These are phyloP conservation scores for Microcyclosporella mali DNA, from an alignment of 2,329 filamentous ascomycete genomes.

Conservation along the genomic window DNA sequence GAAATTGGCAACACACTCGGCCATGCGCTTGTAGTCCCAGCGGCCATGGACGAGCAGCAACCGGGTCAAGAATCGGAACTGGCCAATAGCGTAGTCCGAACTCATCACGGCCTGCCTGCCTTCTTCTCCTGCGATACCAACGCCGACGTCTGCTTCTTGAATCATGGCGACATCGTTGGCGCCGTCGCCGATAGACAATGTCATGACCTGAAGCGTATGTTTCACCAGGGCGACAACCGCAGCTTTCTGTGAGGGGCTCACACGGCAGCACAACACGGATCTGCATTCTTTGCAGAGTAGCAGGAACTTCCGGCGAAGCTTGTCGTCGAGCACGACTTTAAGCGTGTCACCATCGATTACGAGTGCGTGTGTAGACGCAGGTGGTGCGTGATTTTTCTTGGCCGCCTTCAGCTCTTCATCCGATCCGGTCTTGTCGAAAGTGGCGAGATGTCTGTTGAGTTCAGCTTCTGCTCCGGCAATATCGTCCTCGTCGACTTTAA, in stretches of 20 bases:
- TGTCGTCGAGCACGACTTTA: constrained; percentile 76
- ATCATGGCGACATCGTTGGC: constrained; percentile 98
- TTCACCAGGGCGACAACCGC: constrained; percentile 97
- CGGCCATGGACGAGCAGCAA: constrained; percentile 84
- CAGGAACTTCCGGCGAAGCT: constrained; percentile 83
- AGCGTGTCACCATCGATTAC: constrained; percentile 94
- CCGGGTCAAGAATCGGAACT: constrained; percentile 82
- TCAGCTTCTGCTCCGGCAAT: constrained; percentile 59
- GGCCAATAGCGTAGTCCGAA: constrained; percentile 89
- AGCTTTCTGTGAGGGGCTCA: constrained; percentile 93
- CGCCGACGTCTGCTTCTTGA: constrained; percentile 92
- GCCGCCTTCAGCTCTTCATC: constrained; percentile 78
- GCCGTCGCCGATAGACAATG: constrained; percentile 84
- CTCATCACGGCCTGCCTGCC: constrained; percentile 93
- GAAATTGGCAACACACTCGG: constrained; percentile 94
- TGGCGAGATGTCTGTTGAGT: constrained; percentile 65
- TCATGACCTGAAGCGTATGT: constrained; percentile 90
- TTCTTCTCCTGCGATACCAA: constrained; percentile 90
- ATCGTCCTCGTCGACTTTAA: constrained; percentile 75
- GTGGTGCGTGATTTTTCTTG: constrained; percentile 76
- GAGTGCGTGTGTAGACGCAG: constrained; percentile 80
- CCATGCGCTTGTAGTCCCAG: constrained; percentile 92
- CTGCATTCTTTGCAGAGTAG: constrained; percentile 95
- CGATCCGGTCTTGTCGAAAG: constrained; percentile 74
- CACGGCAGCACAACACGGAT: constrained; percentile 92